Evolutionary conservation across 2,329 filamentous ascomycete species (phyloP), one percentile per base, ranked within the genome.

Genomic region (Curvularia sp.): DNA sequence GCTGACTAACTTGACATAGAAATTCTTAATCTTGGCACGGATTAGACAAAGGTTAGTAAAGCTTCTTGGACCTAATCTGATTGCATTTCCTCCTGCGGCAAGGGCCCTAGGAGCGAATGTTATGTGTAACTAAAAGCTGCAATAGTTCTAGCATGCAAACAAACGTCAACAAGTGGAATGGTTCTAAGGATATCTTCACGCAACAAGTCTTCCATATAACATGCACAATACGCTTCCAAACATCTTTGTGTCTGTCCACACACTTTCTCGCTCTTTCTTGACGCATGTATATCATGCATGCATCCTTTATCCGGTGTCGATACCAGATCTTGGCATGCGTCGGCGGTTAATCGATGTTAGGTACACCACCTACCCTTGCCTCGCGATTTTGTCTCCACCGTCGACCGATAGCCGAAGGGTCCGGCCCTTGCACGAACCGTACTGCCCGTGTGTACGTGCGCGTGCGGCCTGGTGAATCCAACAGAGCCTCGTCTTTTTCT

Each of bases 291-390:
- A 19, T 1, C 18, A 28, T 32, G n/a, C 27, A 34, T 52, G 28
- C 5, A 34, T 41, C 28, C 32, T 15, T 9, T 36, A 42, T 38
- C 30, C 23, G 38, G 43, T 34, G 28, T 38, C n/a, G 21, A 53
- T 45, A 10, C 38, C 49, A 39, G 56, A 43, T 34, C 60, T 63
- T 61, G 59, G 59, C 61, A 43, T 50, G 42, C 61, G 55, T 63
- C 59, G 49, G 53, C 30, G 43, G 57, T 57, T 49, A 57, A 65
- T 65, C 57, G 55, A 36, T 53, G 39, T 53, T 59, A n/a, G n/a
- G n/a, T n/a, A 59, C 53, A 53, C 57, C 15, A 46, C 34, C 55
- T 12, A 46, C 39, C 54, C 51, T 46, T 57, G 55, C 41, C 42
- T 34, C 23, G 39, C 43, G 34, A 42, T 23, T n/a, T n/a, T 8